Percentiles rank a stretch among this genome's conserved stretches.
Evolutionary conservation across 2,329 filamentous ascomycete species (phyloP).

Genomic region (Sporothrix mexicana): DNA sequence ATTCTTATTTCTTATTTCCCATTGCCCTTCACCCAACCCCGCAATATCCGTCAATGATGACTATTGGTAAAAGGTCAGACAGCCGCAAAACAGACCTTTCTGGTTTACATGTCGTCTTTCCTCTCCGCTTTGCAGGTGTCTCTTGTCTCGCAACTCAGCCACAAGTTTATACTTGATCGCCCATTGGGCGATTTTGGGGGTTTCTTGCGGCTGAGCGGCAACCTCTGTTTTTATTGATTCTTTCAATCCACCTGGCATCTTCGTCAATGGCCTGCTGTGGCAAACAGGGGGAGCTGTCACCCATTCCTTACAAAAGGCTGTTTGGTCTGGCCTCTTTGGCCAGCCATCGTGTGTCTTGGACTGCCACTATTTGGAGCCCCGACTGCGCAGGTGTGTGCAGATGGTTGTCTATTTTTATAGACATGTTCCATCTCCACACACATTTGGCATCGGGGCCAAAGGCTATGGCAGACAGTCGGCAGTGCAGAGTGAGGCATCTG

Average conservation of each 20-base stretch:
- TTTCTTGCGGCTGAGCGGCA: conserved; percentile 13
- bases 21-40: neutral
- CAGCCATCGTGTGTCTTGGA: conserved; percentile 15
- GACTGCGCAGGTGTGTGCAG: neutral
- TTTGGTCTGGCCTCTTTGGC: neutral
- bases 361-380: conserved; percentile 27
- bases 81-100: conserved; percentile 44
- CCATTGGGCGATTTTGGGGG: neutral
- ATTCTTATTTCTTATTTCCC: neutral
- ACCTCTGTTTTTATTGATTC: conserved; percentile 8
- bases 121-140: conserved; percentile 24
- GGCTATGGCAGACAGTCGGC: conserved; percentile 60
- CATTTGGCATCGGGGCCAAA: conserved; percentile 67
- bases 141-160: conserved; percentile 28
- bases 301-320: neutral
- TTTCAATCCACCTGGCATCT: conserved; percentile 17
- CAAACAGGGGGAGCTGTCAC: conserved; percentile 30
- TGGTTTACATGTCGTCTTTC: conserved; percentile 43
- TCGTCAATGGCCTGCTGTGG: conserved; percentile 32
- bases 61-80: conserved; percentile 57
- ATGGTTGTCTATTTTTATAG: conserved; percentile 34
- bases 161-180: neutral
- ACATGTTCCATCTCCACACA: conserved; percentile 45
- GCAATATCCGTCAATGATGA: conserved; percentile 50
- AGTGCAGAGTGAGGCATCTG: neutral